These are phyloP conservation scores for Ustilago sp. DNA, from an alignment of 1,284 basidiomycete genomes.

Conservation along the genomic window DNA sequence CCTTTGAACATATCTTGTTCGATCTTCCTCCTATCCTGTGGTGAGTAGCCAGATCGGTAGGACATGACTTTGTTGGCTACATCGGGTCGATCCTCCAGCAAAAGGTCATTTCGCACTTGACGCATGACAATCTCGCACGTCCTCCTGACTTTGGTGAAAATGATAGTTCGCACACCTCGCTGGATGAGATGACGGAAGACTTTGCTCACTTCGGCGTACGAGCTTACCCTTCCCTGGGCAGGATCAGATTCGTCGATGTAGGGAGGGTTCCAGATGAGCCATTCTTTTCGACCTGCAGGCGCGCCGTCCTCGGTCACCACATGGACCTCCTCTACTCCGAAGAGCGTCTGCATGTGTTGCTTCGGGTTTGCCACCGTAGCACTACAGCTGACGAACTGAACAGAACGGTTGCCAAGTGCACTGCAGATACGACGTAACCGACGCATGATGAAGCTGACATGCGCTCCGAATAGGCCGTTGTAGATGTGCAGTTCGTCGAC, in stretches of 20 bases:
- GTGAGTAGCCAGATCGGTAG: conserved; percentile 81
- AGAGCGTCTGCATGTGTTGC: conserved; percentile 63
- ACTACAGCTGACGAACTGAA: conserved; percentile 85
- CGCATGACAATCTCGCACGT: conserved; percentile 87
- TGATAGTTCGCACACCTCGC: conserved; percentile 81
- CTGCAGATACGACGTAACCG: conserved; percentile 80
- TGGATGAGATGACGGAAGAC: conserved; percentile 86
- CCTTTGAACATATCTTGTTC: conserved; percentile 89
- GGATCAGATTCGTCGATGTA: conserved; percentile 76
- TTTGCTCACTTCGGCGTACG: conserved; percentile 79
- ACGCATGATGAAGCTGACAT: conserved; percentile 63
- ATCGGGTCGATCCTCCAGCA: conserved; percentile 80
- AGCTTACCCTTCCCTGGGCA: conserved; percentile 75
- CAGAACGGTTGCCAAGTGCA: conserved; percentile 82
- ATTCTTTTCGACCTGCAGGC: conserved; percentile 80
- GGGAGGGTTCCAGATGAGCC: conserved; percentile 73
- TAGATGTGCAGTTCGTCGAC: conserved; percentile 90
- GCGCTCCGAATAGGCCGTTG: conserved; percentile 64
- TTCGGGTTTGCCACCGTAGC: conserved; percentile 84
- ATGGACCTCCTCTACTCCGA: conserved; percentile 76
- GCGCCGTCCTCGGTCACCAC: conserved; percentile 84
- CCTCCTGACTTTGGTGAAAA: conserved; percentile 89
- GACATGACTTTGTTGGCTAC: conserved; percentile 82
- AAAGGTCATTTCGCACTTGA: conserved; percentile 79
- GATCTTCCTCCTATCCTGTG: conserved; percentile 82